Evolutionary conservation across 2,329 filamentous ascomycete genomes (phyloP).

Genomic region (Pestalotiopsis sp.): DNA sequence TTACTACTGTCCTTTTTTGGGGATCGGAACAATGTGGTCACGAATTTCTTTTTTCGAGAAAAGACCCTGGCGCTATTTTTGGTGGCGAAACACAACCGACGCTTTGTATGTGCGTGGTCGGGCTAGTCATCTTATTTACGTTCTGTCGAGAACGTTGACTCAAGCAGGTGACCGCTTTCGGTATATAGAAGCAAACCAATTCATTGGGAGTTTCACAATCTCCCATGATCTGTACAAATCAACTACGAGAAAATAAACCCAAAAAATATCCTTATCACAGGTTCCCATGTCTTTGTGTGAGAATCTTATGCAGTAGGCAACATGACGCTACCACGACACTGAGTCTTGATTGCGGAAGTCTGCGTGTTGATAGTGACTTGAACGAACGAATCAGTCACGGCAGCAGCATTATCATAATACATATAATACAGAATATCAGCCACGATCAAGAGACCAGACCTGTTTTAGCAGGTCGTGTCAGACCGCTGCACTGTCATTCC

Average conservation of each 20-base stretch:
- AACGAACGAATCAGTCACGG: too few species aligned
- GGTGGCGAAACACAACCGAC: background rate
- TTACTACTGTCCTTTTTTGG: background rate
- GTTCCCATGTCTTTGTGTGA: background rate
- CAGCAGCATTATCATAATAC: background rate
- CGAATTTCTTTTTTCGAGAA: slow-evolving; percentile 1
- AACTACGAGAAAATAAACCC: background rate
- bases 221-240: background rate
- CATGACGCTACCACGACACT: too few species aligned
- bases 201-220: background rate
- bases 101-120: background rate
- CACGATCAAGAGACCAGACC: background rate
- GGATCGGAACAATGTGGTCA: background rate
- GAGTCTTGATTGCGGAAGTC: too few species aligned
- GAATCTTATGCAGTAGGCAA: too few species aligned
- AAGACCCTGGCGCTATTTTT: background rate
- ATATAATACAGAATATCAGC: background rate
- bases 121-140: background rate
- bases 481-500: background rate
- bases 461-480: background rate
- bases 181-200: background rate
- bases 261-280: background rate
- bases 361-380: too few species aligned
- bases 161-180: background rate
- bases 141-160: background rate